Percentiles rank a stretch among this genome's conserved stretches.
Conservation (phyloP, 2,329 filamentous ascomycete genomes). For the Aureobasidium sp. region DNA sequence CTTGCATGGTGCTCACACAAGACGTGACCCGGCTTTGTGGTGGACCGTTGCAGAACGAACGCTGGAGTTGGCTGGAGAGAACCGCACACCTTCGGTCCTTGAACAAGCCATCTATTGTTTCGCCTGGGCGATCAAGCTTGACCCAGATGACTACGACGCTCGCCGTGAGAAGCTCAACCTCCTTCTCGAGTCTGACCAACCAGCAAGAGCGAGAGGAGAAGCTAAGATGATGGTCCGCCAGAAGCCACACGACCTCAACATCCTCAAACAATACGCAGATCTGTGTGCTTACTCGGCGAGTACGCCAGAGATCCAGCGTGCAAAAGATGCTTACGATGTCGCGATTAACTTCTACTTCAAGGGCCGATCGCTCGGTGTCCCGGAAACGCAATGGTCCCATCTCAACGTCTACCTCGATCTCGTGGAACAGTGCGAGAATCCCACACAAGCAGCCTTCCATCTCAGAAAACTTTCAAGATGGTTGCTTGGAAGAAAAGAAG, state of each 20-base stretch:
- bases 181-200: constrained; percentile 44
- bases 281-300: constrained; percentile 34
- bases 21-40: constrained; percentile 52
- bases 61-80: constrained; percentile 41
- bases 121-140: constrained; percentile 47
- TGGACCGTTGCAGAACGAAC: constrained; percentile 50
- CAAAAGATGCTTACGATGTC: constrained; percentile 39
- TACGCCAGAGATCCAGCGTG: constrained; percentile 22
- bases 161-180: constrained; percentile 51
- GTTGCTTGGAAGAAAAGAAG: constrained; percentile 68
- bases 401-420: constrained; percentile 80
- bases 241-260: constrained; percentile 47
- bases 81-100: constrained; percentile 33
- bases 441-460: constrained; percentile 58
- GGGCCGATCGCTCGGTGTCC: constrained; percentile 15
- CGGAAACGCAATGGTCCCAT: constrained; percentile 63
- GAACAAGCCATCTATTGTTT: constrained; percentile 48
- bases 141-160: constrained; percentile 45
- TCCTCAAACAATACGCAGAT: constrained; percentile 51
- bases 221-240: constrained; percentile 50
- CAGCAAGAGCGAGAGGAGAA: constrained; percentile 41
- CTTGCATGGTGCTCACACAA: constrained; percentile 52
- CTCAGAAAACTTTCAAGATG: constrained; percentile 71
- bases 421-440: constrained; percentile 57
- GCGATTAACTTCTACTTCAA: constrained; percentile 45